Percentiles rank a stretch among this genome's conserved stretches.
phyloP scores from a whole-genome alignment of 495 filamentous ascomycete genomes.

The Lentithecium fluviatile region DNA sequence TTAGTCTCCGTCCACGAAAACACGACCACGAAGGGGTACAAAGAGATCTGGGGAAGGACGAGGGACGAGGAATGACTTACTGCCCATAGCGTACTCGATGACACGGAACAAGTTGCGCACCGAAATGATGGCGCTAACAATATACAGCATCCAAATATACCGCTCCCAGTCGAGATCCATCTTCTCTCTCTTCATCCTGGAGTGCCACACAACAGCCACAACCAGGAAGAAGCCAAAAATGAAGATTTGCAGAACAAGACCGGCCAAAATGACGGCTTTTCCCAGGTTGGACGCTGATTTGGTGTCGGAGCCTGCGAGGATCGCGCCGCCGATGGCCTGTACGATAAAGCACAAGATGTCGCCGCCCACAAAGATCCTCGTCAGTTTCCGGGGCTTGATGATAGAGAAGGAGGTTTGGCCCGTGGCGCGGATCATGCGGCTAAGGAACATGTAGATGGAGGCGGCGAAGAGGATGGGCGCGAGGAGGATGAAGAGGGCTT shows the following conservation, averaged over 20 bases:
- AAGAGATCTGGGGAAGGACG: too few species aligned
- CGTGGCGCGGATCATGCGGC: constrained; percentile 35
- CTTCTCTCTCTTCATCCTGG: background rate
- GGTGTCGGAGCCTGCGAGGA: constrained; percentile 17
- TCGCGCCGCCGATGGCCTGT: constrained; percentile 19
- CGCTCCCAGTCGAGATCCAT: too few species aligned
- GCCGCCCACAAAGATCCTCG: constrained; percentile 41
- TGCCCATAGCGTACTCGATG: too few species aligned
- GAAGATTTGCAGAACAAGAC: constrained; percentile 37
- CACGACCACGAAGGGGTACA: too few species aligned
- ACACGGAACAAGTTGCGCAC: too few species aligned
- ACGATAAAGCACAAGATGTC: constrained; percentile 37
- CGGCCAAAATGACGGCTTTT: constrained; percentile 31
- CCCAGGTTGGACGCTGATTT: too few species aligned
- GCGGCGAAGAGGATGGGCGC: constrained; percentile 39
- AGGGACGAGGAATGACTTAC: too few species aligned
- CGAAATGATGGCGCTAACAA: too few species aligned
- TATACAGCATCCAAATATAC: too few species aligned
- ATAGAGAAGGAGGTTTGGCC: constrained; percentile 26
- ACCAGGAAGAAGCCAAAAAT: constrained; percentile 37
- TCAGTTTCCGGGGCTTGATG: constrained; percentile 34
- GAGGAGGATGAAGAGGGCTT: constrained; percentile 39
- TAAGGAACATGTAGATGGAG: constrained; percentile 44
- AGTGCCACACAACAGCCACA: constrained; percentile 24
- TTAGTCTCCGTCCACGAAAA: too few species aligned